phyloP scores from a whole-genome alignment of 495 filamentous ascomycete genomes.

The Talaromyces adpressus region DNA sequence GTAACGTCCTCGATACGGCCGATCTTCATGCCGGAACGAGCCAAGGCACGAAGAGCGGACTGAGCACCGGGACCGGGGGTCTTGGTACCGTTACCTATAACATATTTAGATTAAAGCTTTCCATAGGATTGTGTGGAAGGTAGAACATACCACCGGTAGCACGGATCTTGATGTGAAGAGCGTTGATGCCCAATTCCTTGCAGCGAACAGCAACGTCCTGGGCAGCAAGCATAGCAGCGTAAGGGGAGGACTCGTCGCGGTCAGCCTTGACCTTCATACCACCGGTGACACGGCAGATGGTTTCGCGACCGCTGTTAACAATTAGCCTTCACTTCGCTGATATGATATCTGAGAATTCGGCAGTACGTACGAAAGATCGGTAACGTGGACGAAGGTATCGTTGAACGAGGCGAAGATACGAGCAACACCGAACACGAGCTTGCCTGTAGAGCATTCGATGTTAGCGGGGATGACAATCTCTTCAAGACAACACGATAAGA shows the following conservation, averaged over 20 bases:
- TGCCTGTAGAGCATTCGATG: constrained; percentile 46
- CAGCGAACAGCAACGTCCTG: constrained; percentile 88
- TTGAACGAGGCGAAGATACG: constrained; percentile 99
- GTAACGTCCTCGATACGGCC: constrained; percentile 99
- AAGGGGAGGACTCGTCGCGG: constrained; percentile 98
- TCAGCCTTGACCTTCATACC: constrained; percentile 99
- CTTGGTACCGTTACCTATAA: constrained; percentile 92
- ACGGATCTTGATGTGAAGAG: constrained; percentile 99
- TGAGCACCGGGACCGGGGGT: constrained; percentile 97
- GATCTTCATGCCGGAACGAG: constrained; percentile 98
- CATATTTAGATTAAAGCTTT: no score
- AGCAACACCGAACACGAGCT: constrained; percentile 97
- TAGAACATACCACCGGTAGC: constrained; percentile 78
- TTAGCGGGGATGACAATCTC: background rate
- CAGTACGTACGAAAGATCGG: constrained; percentile 76
- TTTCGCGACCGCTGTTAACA: constrained; percentile 90
- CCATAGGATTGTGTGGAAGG: no score
- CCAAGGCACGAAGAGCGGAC: constrained; percentile 96
- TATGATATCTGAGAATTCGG: background rate
- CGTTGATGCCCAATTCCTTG: constrained; percentile 99
- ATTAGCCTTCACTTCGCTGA: background rate
- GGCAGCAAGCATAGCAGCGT: constrained; percentile 99
- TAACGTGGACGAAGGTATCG: constrained; percentile 98
- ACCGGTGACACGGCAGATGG: constrained; percentile 97
- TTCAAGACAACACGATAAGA: background rate